Evolutionary conservation across 176 grass and related monocot species (phyloP).

Genomic region (Elymus sibiricus): DNA sequence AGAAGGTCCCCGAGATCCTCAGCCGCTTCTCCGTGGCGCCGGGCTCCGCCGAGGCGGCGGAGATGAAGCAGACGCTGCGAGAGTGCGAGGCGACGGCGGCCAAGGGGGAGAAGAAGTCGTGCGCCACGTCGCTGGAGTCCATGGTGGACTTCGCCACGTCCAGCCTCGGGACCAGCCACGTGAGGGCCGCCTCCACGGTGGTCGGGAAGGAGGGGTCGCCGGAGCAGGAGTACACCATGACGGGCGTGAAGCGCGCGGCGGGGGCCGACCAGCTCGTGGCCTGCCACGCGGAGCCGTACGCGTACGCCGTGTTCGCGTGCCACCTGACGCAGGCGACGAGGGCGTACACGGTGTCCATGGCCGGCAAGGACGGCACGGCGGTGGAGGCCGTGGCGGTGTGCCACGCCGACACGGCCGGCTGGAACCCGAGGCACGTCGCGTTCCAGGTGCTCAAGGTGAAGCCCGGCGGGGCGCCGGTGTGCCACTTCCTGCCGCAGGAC

Average conservation of each 20-base stretch:
- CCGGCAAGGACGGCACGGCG: slow-evolving; percentile 48
- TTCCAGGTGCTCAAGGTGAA: slow-evolving; percentile 78
- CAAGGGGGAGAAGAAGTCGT: slow-evolving; percentile 66
- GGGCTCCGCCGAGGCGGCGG: slow-evolving; percentile 49
- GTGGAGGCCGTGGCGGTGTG: slow-evolving; percentile 75
- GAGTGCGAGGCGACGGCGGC: slow-evolving; percentile 59
- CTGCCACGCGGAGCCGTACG: slow-evolving; percentile 76
- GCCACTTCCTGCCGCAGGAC: slow-evolving; percentile 85
- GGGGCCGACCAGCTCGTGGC: slow-evolving; percentile 35
- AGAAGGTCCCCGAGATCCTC: slow-evolving; percentile 60
- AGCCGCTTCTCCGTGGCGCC: slow-evolving; percentile 50
- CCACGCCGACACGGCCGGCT: slow-evolving; percentile 71
- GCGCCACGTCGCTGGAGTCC: slow-evolving; percentile 86
- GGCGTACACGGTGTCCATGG: slow-evolving; percentile 74
- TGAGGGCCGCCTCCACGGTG: slow-evolving; percentile 43
- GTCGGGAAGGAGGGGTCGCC: slow-evolving; percentile 34
- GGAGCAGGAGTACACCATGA: slow-evolving; percentile 59
- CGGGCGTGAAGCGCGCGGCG: slow-evolving; percentile 31
- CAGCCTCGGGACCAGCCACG: slow-evolving; percentile 60
- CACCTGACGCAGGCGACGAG: slow-evolving; percentile 52
- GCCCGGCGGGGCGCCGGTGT: slow-evolving; percentile 73
- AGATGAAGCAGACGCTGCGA: slow-evolving; percentile 48
- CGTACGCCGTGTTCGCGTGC: slow-evolving; percentile 86
- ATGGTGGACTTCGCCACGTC: slow-evolving; percentile 88
- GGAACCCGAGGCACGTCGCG: slow-evolving; percentile 79